Percentiles rank a stretch among this genome's conserved stretches.
phyloP scores from a whole-genome alignment of 2,329 filamentous ascomycete genomes.

The Chlorencoelia australis region DNA sequence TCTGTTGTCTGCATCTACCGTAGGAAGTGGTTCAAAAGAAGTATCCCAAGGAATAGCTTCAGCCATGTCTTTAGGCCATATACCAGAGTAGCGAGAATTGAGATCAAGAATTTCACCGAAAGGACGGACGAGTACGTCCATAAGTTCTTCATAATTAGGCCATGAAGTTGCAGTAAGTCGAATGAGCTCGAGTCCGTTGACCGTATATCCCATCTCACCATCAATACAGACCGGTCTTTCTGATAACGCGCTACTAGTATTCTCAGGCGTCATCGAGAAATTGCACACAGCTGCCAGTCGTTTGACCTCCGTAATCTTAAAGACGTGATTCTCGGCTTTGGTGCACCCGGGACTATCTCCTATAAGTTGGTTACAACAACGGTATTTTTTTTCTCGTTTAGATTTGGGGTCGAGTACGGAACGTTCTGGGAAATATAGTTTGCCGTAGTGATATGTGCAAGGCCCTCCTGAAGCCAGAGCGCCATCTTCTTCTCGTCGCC shows the following conservation, averaged over 20 bases:
- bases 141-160: slow-evolving; percentile 63
- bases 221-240: slow-evolving; percentile 69
- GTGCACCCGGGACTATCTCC: slow-evolving; percentile 70
- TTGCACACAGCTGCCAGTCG: slow-evolving; percentile 70
- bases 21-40: slow-evolving; percentile 11
- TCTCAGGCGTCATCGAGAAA: slow-evolving; percentile 68
- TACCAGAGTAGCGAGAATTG: slow-evolving; percentile 86
- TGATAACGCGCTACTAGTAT: slow-evolving; percentile 37
- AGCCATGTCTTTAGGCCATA: slow-evolving; percentile 67
- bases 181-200: slow-evolving; percentile 76
- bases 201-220: slow-evolving; percentile 97
- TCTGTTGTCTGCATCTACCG: too few relatives aligned
- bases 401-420: slow-evolving; percentile 44
- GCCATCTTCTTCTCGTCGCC: slow-evolving; percentile 66
- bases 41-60: slow-evolving; percentile 49
- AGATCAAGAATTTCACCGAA: slow-evolving; percentile 78
- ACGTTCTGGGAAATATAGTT: slow-evolving; percentile 44
- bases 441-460: slow-evolving; percentile 76
- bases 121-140: slow-evolving; percentile 80
- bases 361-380: slow-evolving; percentile 68
- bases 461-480: slow-evolving; percentile 64
- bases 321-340: slow-evolving; percentile 66
- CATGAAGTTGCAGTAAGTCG: slow-evolving; percentile 82
- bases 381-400: slow-evolving; percentile 51
- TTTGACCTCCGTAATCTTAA: slow-evolving; percentile 69